phyloP scores from a whole-genome alignment of 345 rosid genomes.

The Aquilaria yunnanensis region DNA sequence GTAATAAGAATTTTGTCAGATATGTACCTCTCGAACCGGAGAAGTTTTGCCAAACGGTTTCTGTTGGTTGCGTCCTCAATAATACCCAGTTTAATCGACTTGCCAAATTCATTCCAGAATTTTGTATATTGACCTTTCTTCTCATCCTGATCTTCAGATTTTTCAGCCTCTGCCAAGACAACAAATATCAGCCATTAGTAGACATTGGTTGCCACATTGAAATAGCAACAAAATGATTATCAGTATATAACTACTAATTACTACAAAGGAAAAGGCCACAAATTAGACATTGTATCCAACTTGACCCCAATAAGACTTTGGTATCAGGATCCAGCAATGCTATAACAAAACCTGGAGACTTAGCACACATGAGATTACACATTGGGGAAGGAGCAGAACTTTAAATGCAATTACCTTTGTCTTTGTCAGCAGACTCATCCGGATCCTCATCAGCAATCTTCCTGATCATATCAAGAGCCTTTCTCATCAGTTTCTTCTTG shows the following conservation, averaged over 20 bases:
- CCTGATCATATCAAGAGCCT: conserved; percentile 95
- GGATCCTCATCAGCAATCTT: conserved; percentile 92
- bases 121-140: conserved; percentile 86
- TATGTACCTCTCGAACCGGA: conserved; percentile 78
- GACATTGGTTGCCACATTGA: not conserved
- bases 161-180: conserved; percentile 48
- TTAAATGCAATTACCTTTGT: conserved; percentile 21
- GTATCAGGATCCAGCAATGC: no score
- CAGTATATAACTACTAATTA: no score
- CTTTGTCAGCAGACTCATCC: conserved; percentile 65
- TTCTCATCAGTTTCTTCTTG: conserved; percentile 93
- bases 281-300: no score
- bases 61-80: conserved; percentile 96
- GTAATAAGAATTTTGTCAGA: not conserved
- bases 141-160: conserved; percentile 55
- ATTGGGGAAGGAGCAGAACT: not conserved
- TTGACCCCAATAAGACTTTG: no score
- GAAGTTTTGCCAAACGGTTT: conserved; percentile 89
- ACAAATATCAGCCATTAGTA: conserved; percentile 1
- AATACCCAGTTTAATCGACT: conserved; percentile 92
- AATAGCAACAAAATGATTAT: not conserved
- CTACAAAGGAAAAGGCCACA: no score
- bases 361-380: not conserved
- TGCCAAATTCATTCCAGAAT: conserved; percentile 99
- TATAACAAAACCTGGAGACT: no score